Percentiles rank a stretch among this genome's conserved stretches.
Evolutionary conservation across 1,284 basidiomycete genomes (phyloP).

Genomic region (Cryptococcus sp.): DNA sequence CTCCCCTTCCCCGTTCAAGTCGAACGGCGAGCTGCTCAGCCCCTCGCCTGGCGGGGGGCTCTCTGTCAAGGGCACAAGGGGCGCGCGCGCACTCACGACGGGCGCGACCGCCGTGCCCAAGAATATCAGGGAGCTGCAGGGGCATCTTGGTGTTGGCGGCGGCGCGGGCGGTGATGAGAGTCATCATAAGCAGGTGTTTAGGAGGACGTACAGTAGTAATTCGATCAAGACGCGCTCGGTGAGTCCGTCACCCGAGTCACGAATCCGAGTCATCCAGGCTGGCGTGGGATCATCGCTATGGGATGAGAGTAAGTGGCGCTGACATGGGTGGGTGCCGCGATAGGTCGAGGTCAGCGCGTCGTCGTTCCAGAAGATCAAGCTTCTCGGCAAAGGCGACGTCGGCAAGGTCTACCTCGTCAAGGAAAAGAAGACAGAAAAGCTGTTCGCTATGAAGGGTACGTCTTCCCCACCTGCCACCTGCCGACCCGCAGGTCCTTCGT

Average conservation of each 20-base stretch:
- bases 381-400: constrained; percentile 93
- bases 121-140: constrained; percentile 24
- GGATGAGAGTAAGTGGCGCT: not conserved
- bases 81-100: constrained; percentile 21
- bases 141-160: constrained; percentile 18
- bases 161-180: constrained; percentile 11
- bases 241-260: constrained; percentile 43
- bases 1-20: not conserved
- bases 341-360: constrained; percentile 86
- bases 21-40: constrained; percentile 1
- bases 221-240: constrained; percentile 92
- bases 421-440: constrained; percentile 89
- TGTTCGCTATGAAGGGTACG: constrained; percentile 94
- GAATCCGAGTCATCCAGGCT: not conserved
- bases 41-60: constrained; percentile 7
- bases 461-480: too few species aligned
- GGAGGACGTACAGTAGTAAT: constrained; percentile 93
- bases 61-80: constrained; percentile 32
- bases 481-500: not conserved
- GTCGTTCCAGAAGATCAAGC: constrained; percentile 90
- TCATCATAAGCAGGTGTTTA: constrained; percentile 66
- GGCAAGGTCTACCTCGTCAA: constrained; percentile 92
- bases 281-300: not conserved
- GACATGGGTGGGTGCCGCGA: not conserved
- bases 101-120: constrained; percentile 15